Percentiles rank a stretch among this genome's conserved stretches.
Evolutionary conservation across 2,329 filamentous ascomycete species (phyloP).

Genomic region (Polychaeton citri): DNA sequence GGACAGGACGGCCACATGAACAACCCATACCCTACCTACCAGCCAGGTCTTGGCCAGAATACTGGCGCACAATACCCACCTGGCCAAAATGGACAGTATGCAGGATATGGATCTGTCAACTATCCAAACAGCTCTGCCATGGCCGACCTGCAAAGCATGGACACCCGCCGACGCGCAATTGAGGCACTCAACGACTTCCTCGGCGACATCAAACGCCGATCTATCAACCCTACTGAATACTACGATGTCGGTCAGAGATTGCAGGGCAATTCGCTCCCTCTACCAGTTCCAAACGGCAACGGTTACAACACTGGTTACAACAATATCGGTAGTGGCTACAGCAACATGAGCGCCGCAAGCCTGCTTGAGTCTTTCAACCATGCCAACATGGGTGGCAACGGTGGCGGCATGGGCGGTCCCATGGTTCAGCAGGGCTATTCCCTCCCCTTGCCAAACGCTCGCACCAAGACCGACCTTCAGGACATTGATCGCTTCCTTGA

Average conservation of each 20-base stretch:
- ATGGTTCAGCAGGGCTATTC: constrained; percentile 69
- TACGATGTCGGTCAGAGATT: constrained; percentile 81
- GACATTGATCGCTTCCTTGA: constrained; percentile 92
- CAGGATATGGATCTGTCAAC: constrained; percentile 28
- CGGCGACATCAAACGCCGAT: constrained; percentile 77
- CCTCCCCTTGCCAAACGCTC: constrained; percentile 74
- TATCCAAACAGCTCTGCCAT: constrained; percentile 29
- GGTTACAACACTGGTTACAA: constrained; percentile 26
- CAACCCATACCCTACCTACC: constrained; percentile 19
- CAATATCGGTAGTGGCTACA: constrained; percentile 8
- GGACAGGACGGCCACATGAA: constrained; percentile 16
- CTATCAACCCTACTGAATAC: constrained; percentile 82
- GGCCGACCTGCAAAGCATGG: constrained; percentile 34
- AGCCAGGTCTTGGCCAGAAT: constrained; percentile 13
- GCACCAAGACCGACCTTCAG: constrained; percentile 85
- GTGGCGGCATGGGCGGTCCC: constrained; percentile 35
- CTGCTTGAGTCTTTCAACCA: constrained; percentile 21
- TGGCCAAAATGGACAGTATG: constrained; percentile 19
- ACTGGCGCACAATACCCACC: constrained; percentile 11
- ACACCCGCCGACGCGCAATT: constrained; percentile 64
- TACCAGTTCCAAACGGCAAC: constrained; percentile 20
- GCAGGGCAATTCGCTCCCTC: constrained; percentile 49
- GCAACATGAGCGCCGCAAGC: constrained; percentile 13
- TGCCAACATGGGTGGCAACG: constrained; percentile 18
- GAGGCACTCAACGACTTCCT: constrained; percentile 92